Conservation (phyloP, 176 grass and related monocot genomes). For the Phoenix roebelenii region DNA sequence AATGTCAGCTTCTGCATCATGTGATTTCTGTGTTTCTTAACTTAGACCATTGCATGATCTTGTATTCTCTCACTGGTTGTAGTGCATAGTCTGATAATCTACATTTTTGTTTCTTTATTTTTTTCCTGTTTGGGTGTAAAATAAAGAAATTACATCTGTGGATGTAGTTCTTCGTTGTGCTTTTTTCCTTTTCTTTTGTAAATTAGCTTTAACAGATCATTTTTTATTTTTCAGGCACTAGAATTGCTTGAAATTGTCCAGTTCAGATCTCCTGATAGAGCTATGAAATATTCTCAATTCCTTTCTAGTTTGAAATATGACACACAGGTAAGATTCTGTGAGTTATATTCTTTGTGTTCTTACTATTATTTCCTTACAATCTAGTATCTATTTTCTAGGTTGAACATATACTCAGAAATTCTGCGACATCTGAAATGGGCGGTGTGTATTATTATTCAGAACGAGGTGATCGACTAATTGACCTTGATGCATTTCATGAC, state of each 20-base stretch:
- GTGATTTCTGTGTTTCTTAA: too few species aligned
- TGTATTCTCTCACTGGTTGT: too few species aligned
- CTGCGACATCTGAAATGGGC: conserved; percentile 58
- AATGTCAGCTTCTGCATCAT: too few species aligned
- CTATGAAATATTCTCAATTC: conserved; percentile 52
- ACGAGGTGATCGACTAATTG: conserved; percentile 78
- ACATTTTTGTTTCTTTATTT: too few species aligned
- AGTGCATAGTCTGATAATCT: too few species aligned
- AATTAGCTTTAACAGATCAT: too few species aligned
- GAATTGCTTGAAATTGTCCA: conserved; percentile 84
- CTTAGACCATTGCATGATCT: too few species aligned
- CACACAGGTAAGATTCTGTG: conserved; percentile 33
- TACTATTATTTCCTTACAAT: conserved; percentile 11
- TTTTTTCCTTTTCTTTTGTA: too few species aligned
- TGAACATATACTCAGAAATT: conserved; percentile 54
- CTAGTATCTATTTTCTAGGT: conserved; percentile 28
- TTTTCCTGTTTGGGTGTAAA: too few species aligned
- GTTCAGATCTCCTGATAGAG: conserved; percentile 68
- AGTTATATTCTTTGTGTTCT: conserved; percentile 3
- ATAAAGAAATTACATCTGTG: too few species aligned
- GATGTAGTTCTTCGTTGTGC: too few species aligned
- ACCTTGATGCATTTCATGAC: conserved; percentile 74
- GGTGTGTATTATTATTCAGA: conserved; percentile 94
- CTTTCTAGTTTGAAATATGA: conserved; percentile 54
- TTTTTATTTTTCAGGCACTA: conserved; percentile 52